A percentile compares a stretch with the other conserved stretches of the same genome.
These are phyloP conservation scores for Trebouxia sp. DNA, from an alignment of 139 green algal species.

Conservation along the genomic window DNA sequence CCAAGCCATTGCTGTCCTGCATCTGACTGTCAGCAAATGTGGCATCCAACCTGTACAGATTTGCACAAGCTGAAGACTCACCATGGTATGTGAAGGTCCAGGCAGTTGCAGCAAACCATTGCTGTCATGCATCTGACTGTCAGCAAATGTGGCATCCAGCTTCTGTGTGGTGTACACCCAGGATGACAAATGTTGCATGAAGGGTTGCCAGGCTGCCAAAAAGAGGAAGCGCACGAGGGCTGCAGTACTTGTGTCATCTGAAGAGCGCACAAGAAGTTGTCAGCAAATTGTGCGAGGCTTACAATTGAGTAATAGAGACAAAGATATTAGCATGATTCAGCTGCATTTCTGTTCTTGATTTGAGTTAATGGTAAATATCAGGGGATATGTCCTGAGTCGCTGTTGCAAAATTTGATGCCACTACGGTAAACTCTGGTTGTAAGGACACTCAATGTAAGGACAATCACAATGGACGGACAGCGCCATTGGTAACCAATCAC, in stretches of 20 bases:
- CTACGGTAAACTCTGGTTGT: no score
- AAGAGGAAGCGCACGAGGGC: conserved; percentile 26
- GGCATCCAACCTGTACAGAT: not conserved
- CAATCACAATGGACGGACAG: no score
- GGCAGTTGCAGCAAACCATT: not conserved
- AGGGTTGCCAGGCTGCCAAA: conserved; percentile 14
- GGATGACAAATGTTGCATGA: not conserved
- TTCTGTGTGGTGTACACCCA: conserved; percentile 7
- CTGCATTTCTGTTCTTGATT: no score
- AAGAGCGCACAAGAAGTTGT: no score
- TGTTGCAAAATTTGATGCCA: no score
- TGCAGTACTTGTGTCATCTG: not conserved
- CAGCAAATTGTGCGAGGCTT: no score
- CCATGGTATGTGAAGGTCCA: not conserved
- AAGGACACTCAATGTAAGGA: no score
- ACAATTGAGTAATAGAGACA: no score
- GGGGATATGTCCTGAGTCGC: no score
- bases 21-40: not conserved
- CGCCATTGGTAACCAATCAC: no score
- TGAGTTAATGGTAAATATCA: no score
- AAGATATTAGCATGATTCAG: no score
- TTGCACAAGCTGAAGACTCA: not conserved
- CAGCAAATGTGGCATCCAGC: not conserved
- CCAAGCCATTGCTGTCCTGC: not conserved
- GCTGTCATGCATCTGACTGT: not conserved